Conservation (phyloP, 2,329 filamentous ascomycete genomes). For the Sporothrix pallida region DNA sequence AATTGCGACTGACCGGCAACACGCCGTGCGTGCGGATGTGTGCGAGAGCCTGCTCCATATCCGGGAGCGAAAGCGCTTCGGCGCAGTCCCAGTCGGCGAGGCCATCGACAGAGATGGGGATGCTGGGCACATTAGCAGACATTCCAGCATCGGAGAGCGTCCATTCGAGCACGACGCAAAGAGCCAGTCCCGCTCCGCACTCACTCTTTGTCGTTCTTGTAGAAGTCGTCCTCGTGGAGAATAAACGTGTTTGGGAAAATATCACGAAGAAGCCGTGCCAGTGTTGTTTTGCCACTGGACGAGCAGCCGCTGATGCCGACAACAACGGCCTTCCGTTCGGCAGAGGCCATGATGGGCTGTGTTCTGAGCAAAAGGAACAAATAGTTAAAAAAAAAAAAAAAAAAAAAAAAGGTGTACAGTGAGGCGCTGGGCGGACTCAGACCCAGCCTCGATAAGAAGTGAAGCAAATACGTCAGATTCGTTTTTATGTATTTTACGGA, state of each 20-base stretch:
- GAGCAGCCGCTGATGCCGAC: constrained; percentile 88
- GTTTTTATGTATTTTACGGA: constrained; percentile 20
- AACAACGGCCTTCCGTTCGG: constrained; percentile 61
- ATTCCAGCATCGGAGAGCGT: too few species aligned
- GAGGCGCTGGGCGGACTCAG: not conserved
- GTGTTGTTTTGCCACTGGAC: constrained; percentile 92
- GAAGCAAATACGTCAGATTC: constrained; percentile 25
- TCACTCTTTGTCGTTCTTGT: constrained; percentile 76
- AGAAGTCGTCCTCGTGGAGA: constrained; percentile 96
- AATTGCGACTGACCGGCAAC: constrained; percentile 60
- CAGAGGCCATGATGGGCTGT: constrained; percentile 37
- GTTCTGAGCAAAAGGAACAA: not conserved
- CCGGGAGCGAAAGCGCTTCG: constrained; percentile 73
- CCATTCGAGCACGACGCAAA: too few species aligned
- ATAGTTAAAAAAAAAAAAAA: too few species aligned
- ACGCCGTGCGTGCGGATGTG: constrained; percentile 73
- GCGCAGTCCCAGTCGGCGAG: constrained; percentile 92
- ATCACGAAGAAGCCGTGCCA: constrained; percentile 81
- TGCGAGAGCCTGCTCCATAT: constrained; percentile 68
- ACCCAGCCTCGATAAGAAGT: constrained; percentile 8
- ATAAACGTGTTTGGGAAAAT: constrained; percentile 81
- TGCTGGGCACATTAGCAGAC: constrained; percentile 45
- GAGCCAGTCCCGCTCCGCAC: constrained; percentile 39
- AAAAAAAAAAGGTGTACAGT: not conserved
- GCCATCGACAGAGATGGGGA: constrained; percentile 59